Evolutionary conservation across 2,329 filamentous ascomycete genomes (phyloP).

Genomic region (Alternaria rosae): DNA sequence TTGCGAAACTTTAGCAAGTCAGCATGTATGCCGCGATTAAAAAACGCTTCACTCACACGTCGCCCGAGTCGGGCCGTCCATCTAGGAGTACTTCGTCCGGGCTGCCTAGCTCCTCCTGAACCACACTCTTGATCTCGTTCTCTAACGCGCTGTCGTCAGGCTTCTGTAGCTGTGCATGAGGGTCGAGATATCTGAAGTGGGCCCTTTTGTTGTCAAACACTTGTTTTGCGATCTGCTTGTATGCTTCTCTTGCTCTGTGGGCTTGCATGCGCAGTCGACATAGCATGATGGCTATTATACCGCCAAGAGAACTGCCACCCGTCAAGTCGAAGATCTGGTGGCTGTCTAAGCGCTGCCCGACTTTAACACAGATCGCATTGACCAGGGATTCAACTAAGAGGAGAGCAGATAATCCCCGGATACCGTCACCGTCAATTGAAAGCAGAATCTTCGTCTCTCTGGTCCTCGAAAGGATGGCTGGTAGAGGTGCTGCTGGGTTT

Average conservation of each 20-base stretch:
- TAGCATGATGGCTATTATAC: slow-evolving; percentile 39
- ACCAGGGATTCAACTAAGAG: slow-evolving; percentile 42
- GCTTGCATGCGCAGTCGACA: slow-evolving; percentile 41
- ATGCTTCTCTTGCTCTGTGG: slow-evolving; percentile 40
- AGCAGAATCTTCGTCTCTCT: slow-evolving; percentile 44
- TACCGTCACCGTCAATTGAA: slow-evolving; percentile 43
- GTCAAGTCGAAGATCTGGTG: slow-evolving; percentile 45
- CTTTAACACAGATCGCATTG: slow-evolving; percentile 39
- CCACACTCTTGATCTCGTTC: slow-evolving; percentile 28
- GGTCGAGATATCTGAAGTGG: slow-evolving; percentile 37
- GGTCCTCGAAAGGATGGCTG: slow-evolving; percentile 20
- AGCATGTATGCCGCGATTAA: slow-evolving; percentile 1
- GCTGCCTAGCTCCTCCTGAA: slow-evolving; percentile 26
- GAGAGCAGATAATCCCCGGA: slow-evolving; percentile 40
- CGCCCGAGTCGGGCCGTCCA: slow-evolving; percentile 30
- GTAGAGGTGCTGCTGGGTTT: slow-evolving; percentile 8
- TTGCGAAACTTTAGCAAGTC: slow-evolving; percentile 31
- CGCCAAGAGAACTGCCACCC: slow-evolving; percentile 38
- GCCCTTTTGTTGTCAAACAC: slow-evolving; percentile 37
- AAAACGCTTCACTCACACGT: slow-evolving; percentile 33
- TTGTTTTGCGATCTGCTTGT: slow-evolving; percentile 32
- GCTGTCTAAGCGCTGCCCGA: slow-evolving; percentile 33
- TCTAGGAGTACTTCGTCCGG: slow-evolving; percentile 35
- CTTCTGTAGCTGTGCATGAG: slow-evolving; percentile 13
- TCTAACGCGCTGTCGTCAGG: slow-evolving; percentile 28